Evolutionary conservation across 768 basidiomycete species (phyloP).

Genomic region (Lentinula sp.): DNA sequence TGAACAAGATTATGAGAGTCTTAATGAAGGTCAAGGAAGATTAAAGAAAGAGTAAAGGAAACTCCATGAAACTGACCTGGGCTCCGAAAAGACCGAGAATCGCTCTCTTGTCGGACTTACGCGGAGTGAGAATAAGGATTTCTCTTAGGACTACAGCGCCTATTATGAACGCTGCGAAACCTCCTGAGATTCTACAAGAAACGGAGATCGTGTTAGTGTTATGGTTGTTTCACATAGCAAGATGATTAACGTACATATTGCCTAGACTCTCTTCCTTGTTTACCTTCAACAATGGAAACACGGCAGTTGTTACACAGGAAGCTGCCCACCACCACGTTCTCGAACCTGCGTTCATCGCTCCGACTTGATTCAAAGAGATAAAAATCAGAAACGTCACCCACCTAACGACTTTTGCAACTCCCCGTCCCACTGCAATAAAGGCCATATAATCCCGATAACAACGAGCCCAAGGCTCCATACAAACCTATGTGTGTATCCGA

Average conservation of each 20-base stretch:
- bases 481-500: constrained; percentile 64
- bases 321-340: constrained; percentile 32
- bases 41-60: background rate
- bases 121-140: background rate
- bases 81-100: background rate
- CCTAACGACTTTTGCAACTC: constrained; percentile 15
- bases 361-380: too few relatives aligned
- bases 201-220: background rate
- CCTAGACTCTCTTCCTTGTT: constrained; percentile 60
- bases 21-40: constrained; percentile 12
- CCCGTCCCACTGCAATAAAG: constrained; percentile 43
- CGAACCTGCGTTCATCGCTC: background rate
- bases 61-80: background rate
- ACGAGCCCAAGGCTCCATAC: constrained; percentile 69
- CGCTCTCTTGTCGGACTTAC: background rate
- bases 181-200: constrained; percentile 38
- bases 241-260: constrained; percentile 44
- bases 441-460: constrained; percentile 62
- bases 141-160: constrained; percentile 14
- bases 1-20: constrained; percentile 32
- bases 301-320: constrained; percentile 45
- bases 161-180: constrained; percentile 32
- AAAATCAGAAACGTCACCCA: background rate
- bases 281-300: constrained; percentile 70
- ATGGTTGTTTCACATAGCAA: background rate